Conservation (phyloP, 768 basidiomycete genomes). For the Trametes meyenii region DNA sequence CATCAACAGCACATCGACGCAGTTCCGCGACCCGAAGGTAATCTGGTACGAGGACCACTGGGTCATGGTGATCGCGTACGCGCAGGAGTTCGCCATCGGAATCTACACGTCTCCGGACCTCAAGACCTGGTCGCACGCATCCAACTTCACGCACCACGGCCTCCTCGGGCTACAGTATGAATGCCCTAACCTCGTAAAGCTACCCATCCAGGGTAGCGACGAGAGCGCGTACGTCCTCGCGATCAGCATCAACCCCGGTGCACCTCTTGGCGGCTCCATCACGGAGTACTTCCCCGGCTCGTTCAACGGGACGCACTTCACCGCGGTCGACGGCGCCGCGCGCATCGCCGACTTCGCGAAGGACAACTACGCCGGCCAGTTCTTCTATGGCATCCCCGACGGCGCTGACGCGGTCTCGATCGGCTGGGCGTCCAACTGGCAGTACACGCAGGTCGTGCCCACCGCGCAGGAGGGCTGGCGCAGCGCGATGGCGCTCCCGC, state of each 20-base stretch:
- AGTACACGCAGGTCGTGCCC: constrained; percentile 14
- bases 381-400: constrained; percentile 17
- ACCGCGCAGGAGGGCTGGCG: constrained; percentile 21
- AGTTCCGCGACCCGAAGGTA: constrained; percentile 24
- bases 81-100: constrained; percentile 16
- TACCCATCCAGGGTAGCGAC: constrained; percentile 11
- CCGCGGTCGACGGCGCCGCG: constrained; percentile 4
- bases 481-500: constrained; percentile 19
- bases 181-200: constrained; percentile 19
- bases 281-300: constrained; percentile 19
- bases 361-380: constrained; percentile 24
- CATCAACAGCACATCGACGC: constrained; percentile 14
- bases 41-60: constrained; percentile 19
- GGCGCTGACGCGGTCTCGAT: constrained; percentile 13
- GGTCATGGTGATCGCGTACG: constrained; percentile 17
- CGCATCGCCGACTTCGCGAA: constrained; percentile 19
- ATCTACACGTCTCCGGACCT: constrained; percentile 18
- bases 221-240: constrained; percentile 14
- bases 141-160: constrained; percentile 17
- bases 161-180: constrained; percentile 16
- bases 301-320: constrained; percentile 22
- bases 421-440: constrained; percentile 20
- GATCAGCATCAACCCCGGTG: constrained; percentile 22
- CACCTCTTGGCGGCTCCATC: constrained; percentile 20
- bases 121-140: constrained; percentile 18